phyloP scores from a whole-genome alignment of 208 protist genomes.

The Leptomonas seymouri region DNA sequence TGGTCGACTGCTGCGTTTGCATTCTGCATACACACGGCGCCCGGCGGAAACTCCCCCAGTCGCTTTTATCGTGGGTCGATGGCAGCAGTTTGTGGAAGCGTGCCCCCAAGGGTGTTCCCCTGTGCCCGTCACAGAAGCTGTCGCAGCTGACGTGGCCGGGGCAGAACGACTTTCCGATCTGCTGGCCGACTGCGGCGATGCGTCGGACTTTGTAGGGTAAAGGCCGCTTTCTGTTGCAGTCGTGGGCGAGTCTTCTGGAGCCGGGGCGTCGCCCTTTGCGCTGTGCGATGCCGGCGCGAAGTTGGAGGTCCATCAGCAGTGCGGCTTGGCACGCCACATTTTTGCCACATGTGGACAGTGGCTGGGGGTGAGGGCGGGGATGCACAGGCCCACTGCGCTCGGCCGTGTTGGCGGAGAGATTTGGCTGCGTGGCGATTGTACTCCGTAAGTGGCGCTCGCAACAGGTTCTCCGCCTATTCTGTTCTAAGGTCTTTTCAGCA shows the following conservation, averaged over 20 bases:
- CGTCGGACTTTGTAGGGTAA: conserved; percentile 2
- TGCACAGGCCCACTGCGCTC: conserved; percentile 20
- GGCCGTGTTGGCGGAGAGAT: conserved; percentile 11
- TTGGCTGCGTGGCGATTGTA: conserved; percentile 8
- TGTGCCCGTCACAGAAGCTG: conserved; percentile 5
- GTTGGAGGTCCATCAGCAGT: conserved; percentile 15
- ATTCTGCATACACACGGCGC: conserved; percentile 8
- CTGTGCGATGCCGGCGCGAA: conserved; percentile 19
- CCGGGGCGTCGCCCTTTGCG: conserved; percentile 12
- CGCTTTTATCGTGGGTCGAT: background rate
- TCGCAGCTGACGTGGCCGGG: background rate
- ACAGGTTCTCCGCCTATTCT: background rate
- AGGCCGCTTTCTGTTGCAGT: conserved; percentile 6
- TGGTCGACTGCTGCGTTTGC: background rate
- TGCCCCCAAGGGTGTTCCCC: background rate
- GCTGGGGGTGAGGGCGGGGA: conserved; percentile 3
- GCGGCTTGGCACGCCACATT: conserved; percentile 18
- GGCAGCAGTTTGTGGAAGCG: background rate
- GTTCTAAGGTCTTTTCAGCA: background rate
- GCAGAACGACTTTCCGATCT: conserved; percentile 6
- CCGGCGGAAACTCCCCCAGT: background rate
- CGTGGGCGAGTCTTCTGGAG: background rate
- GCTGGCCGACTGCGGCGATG: conserved; percentile 6
- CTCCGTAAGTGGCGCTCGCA: conserved; percentile 10
- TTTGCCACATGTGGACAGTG: background rate